These are phyloP conservation scores for Pulveroboletus sp. DNA, from an alignment of 768 basidiomycete genomes.

Conservation along the genomic window DNA sequence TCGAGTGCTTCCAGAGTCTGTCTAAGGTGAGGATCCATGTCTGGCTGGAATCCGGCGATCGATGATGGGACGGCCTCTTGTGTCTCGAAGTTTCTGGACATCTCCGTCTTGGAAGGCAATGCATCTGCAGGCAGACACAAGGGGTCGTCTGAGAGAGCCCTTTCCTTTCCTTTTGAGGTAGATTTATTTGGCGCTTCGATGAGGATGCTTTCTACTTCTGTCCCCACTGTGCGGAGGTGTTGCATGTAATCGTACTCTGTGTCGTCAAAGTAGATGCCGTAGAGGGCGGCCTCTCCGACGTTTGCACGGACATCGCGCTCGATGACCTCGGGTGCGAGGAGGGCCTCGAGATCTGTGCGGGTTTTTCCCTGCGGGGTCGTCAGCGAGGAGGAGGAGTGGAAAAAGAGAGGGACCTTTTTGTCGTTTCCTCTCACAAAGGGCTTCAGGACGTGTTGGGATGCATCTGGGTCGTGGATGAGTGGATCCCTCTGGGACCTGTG, in stretches of 20 bases:
- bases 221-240: slow-evolving; percentile 78
- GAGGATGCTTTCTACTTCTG: slow-evolving; percentile 73
- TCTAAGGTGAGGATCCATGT: slow-evolving; percentile 93
- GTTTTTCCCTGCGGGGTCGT: slow-evolving; percentile 60
- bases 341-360: slow-evolving; percentile 70
- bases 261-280: slow-evolving; percentile 94
- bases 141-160: slow-evolving; percentile 34
- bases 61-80: slow-evolving; percentile 78
- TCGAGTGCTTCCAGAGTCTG: slow-evolving; percentile 93
- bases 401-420: slow-evolving; percentile 48
- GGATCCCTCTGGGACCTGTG: slow-evolving; percentile 96
- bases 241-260: slow-evolving; percentile 98
- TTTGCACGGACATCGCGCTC: slow-evolving; percentile 47
- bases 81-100: slow-evolving; percentile 71
- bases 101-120: slow-evolving; percentile 67
- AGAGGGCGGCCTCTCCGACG: slow-evolving; percentile 82
- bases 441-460: slow-evolving; percentile 85
- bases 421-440: slow-evolving; percentile 68
- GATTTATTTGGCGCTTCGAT: slow-evolving; percentile 63
- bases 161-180: slow-evolving; percentile 32
- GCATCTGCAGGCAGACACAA: slow-evolving; percentile 63
- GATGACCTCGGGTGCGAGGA: slow-evolving; percentile 47
- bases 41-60: slow-evolving; percentile 86
- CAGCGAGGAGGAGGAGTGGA: neutral
- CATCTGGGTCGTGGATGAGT: slow-evolving; percentile 88